Base-by-base conservation (phyloP, 805 yeast genomes). In the Pichia cabralensis region DNA sequence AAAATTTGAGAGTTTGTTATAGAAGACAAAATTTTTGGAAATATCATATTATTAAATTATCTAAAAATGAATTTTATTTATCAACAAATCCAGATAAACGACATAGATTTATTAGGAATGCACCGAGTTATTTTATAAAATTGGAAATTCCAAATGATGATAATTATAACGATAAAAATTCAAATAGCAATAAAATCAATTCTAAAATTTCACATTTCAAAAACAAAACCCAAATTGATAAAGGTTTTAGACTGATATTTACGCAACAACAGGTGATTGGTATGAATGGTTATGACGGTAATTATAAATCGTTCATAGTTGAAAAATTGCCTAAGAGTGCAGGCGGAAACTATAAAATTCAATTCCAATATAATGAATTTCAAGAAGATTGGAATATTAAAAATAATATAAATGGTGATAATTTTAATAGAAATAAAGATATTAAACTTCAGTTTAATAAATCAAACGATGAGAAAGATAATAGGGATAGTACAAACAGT, bases 71-170 rank as follows among this genome's bases (percentile, higher is more conserved):
- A 43, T 55, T 75, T 30, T 77, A 76, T 48, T 48, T 79, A 30
- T 69, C 85, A 1, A 79, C 88, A 0, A 79, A 75, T 44, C 86
- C 86, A 0, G 76, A 74, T 16, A 53, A 62, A 14, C 65, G 69
- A 41, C 85, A 79, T 49, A 52, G 71, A 24, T 69, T 66, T 42
- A 69, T 80, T 35, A 58, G 80, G 22, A 62, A 65, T 43, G 82
- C 74, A 0, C 85, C 85, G 0, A 75, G 82, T 3, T 75, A 71
- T 46, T 71, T 66, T 44, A 71, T 77, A 12, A 65, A 65, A 33
- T 44, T 68, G 3, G 50, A 54, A 26, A 28, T 55, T 3, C 45
- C 45, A 4, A 35, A 27, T 19, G 23, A 28, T 19, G 23, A 18
- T 8, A 23, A 17, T 4, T 12, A 28, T 2, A 13, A 28, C 12